These are phyloP conservation scores for Phellopilus nigrolimitatus DNA, from an alignment of 1,284 basidiomycete genomes.

Conservation along the genomic window DNA sequence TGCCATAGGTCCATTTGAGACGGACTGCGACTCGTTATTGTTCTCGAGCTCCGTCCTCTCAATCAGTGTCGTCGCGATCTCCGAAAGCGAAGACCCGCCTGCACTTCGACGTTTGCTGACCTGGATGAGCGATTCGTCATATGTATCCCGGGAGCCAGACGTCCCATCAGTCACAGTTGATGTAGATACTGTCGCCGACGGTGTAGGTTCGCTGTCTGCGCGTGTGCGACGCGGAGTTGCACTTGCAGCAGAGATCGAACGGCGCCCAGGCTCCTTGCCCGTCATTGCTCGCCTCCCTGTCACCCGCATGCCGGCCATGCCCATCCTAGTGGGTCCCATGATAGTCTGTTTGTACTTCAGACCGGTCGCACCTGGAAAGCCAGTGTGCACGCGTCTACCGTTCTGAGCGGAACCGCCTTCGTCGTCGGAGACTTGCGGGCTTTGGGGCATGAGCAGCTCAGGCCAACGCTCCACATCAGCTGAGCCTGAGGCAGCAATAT, in stretches of 20 bases:
- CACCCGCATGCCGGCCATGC: slow-evolving; percentile 67
- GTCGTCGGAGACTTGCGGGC: slow-evolving; percentile 65
- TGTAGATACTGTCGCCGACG: slow-evolving; percentile 16
- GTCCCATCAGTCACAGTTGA: slow-evolving; percentile 24
- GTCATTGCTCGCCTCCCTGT: slow-evolving; percentile 48
- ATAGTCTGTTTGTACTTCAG: slow-evolving; percentile 86
- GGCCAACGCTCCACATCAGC: slow-evolving; percentile 80
- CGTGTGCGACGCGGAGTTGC: slow-evolving; percentile 26
- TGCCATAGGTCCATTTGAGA: slow-evolving; percentile 33
- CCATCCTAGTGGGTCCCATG: slow-evolving; percentile 57
- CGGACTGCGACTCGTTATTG: not conserved
- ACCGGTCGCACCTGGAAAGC: slow-evolving; percentile 49
- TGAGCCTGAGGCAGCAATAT: slow-evolving; percentile 73
- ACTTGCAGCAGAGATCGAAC: slow-evolving; percentile 32
- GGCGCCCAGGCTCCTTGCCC: slow-evolving; percentile 38
- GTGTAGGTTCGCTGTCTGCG: slow-evolving; percentile 39
- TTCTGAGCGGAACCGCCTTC: slow-evolving; percentile 38
- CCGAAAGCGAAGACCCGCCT: slow-evolving; percentile 19
- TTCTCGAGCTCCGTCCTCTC: slow-evolving; percentile 12
- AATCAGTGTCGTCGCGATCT: slow-evolving; percentile 15
- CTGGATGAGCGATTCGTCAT: slow-evolving; percentile 16
- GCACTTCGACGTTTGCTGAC: slow-evolving; percentile 21
- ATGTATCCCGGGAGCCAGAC: slow-evolving; percentile 26
- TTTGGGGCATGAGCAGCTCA: slow-evolving; percentile 65
- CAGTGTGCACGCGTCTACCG: slow-evolving; percentile 36